A percentile compares a stretch with the other conserved stretches of the same genome.
These are phyloP conservation scores for Wolfiporia cocos DNA, from an alignment of 1,284 basidiomycete species.

Conservation along the genomic window DNA sequence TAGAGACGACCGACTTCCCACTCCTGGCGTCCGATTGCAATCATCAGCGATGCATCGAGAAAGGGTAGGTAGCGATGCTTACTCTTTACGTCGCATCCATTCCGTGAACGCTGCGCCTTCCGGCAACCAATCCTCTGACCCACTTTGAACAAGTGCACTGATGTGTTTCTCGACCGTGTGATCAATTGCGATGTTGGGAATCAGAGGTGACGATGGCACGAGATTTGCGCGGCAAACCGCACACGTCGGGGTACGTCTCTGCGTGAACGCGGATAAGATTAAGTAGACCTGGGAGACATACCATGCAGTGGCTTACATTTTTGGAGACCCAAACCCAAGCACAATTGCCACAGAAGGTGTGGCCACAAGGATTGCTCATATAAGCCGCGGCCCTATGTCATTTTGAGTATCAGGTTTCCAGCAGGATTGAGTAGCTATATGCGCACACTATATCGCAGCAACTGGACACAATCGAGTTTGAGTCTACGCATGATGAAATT, in stretches of 20 bases:
- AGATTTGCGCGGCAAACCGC: constrained; percentile 24
- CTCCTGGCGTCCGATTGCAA: constrained; percentile 1
- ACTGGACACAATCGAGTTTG: constrained; percentile 11
- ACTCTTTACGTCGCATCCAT: constrained; percentile 25
- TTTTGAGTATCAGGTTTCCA: too few species aligned
- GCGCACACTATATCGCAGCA: constrained; percentile 29
- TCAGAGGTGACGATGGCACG: constrained; percentile 16
- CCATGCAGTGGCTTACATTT: constrained; percentile 14
- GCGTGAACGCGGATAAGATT: neutral
- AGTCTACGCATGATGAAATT: neutral
- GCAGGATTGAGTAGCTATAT: neutral
- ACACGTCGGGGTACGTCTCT: constrained; percentile 22
- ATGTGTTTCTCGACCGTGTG: constrained; percentile 25
- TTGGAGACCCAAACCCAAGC: constrained; percentile 23
- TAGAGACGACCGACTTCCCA: constrained; percentile 11
- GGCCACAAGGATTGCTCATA: constrained; percentile 28
- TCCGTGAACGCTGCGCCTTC: constrained; percentile 17
- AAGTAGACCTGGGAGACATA: neutral
- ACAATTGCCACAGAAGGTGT: constrained; percentile 28
- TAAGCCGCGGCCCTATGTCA: constrained; percentile 25
- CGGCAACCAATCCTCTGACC: constrained; percentile 22
- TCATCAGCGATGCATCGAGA: neutral
- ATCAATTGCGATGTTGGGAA: constrained; percentile 27
- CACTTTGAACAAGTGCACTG: constrained; percentile 17
- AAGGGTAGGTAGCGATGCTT: constrained; percentile 4